A percentile compares a stretch with the other conserved stretches of the same genome.
phyloP scores from a whole-genome alignment of 805 yeast genomes.

The Saccharomycopsis fodiens region DNA sequence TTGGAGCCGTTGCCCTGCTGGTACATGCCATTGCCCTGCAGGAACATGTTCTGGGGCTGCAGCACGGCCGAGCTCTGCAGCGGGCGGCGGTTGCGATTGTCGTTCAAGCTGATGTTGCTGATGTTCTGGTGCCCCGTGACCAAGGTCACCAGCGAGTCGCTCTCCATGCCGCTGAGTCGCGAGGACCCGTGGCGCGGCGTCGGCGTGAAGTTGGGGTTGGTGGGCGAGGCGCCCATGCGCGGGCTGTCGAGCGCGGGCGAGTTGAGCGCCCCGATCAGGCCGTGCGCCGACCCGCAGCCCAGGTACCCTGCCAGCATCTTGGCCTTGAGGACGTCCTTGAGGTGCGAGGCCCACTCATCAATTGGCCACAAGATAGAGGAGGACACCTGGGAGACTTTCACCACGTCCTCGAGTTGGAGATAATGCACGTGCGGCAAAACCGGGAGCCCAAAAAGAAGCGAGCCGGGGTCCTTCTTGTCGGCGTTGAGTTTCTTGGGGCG shows the following conservation, averaged over 20 bases:
- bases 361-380: conserved; percentile 40
- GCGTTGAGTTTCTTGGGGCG: conserved; percentile 71
- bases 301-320: conserved; percentile 56
- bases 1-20: neutral
- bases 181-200: conserved; percentile 23
- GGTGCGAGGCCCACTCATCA: conserved; percentile 50
- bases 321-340: conserved; percentile 47
- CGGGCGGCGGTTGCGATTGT: neutral
- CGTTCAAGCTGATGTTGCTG: neutral
- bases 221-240: conserved; percentile 28
- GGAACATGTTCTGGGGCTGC: neutral
- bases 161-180: conserved; percentile 8
- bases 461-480: conserved; percentile 56
- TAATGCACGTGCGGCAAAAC: conserved; percentile 72
- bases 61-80: neutral
- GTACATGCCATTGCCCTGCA: neutral
- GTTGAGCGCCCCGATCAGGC: conserved; percentile 50
- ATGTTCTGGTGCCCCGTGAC: neutral
- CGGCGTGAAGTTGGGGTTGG: conserved; percentile 32
- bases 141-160: conserved; percentile 21
- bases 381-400: conserved; percentile 33
- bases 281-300: conserved; percentile 70
- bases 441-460: conserved; percentile 76
- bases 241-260: conserved; percentile 38
- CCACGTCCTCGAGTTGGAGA: conserved; percentile 54